Evolutionary conservation across 108 stramenopile genomes (phyloP), one percentile per base, ranked within the genome.

Genomic region (Stephanodiscus minutulus): DNA sequence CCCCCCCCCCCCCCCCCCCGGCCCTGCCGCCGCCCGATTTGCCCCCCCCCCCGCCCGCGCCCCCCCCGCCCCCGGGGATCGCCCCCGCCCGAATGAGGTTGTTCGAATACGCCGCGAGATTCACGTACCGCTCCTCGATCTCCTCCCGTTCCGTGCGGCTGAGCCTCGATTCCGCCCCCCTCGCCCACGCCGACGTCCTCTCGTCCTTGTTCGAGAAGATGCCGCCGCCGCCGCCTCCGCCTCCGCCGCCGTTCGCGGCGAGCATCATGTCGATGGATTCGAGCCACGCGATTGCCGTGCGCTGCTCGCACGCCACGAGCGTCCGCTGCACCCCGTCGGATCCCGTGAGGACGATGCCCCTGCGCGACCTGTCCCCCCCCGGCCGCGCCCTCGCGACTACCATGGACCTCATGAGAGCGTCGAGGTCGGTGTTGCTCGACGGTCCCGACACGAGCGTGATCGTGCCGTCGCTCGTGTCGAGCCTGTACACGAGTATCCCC

Each of bases 261-360:
- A 90, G 50, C 89, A 93, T 90, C 69, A 93, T 82, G 67, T 90
- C 86, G 62, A 93, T 86, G 36, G 83, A 83, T 60, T 93, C 92
- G 75, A 88, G 67, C 92, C 92, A 93, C 15, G 92, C 81, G 77
- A 88, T 88, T 0, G 92, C 86, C 41, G 92, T 90, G 15, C 92
- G 77, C 53, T 93, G 92, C 66, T 93, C 89, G 71, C 89, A 91
- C 18, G 92, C 92, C 25, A 90, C 85, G 73, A 93, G 60, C 7
- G 80, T 87, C 43, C 73, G 36, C 37, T 35, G 55, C 50, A 74
- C 61, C 9, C 91, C 88, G 63, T 83, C 64, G 3, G 68, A 48
- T 8, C 85, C 89, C 58, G 68, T 76, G 10, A 93, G 29, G 1
- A 81, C 10, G 57, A 91, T 84, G 10, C 86, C 89, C 25, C 90